These are phyloP conservation scores for Echium plantagineum DNA, from an alignment of 257 asterid species.

Conservation along the genomic window DNA sequence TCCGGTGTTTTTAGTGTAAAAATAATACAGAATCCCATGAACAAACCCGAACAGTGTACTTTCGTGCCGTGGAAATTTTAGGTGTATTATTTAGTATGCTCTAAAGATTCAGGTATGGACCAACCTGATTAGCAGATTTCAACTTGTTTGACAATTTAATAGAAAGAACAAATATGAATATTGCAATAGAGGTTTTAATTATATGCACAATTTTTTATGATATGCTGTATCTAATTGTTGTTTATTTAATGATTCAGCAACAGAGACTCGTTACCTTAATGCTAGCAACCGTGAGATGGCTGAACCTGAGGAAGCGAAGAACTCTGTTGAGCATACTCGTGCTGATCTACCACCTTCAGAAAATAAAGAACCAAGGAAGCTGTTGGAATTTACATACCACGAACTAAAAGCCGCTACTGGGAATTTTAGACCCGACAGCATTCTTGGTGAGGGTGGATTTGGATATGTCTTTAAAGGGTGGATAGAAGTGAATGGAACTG, in stretches of 20 bases:
- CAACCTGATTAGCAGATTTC: no score
- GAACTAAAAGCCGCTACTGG: conserved; percentile 90
- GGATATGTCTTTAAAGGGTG: conserved; percentile 96
- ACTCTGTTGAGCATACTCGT: conserved; percentile 37
- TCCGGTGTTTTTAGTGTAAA: no score
- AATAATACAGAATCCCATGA: no score
- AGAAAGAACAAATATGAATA: background rate
- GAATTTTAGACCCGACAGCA: conserved; percentile 86
- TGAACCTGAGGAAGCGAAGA: conserved; percentile 54
- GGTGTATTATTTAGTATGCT: background rate
- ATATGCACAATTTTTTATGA: no score
- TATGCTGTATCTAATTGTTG: conserved; percentile 1
- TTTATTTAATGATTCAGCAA: conserved; percentile 21
- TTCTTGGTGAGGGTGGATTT: conserved; percentile 95
- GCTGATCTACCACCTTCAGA: conserved; percentile 25
- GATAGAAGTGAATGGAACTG: conserved; percentile 93
- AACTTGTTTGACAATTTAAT: no score
- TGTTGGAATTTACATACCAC: conserved; percentile 66
- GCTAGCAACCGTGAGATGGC: conserved; percentile 85
- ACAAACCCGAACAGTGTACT: no score
- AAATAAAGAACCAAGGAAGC: conserved; percentile 38
- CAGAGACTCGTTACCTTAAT: conserved; percentile 68
- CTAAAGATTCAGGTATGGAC: background rate
- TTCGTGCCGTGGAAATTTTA: no score
- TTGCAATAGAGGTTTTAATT: background rate